Conservation (phyloP, 108 stramenopile genomes). For the Cyclostephanos invisitatus region DNA sequence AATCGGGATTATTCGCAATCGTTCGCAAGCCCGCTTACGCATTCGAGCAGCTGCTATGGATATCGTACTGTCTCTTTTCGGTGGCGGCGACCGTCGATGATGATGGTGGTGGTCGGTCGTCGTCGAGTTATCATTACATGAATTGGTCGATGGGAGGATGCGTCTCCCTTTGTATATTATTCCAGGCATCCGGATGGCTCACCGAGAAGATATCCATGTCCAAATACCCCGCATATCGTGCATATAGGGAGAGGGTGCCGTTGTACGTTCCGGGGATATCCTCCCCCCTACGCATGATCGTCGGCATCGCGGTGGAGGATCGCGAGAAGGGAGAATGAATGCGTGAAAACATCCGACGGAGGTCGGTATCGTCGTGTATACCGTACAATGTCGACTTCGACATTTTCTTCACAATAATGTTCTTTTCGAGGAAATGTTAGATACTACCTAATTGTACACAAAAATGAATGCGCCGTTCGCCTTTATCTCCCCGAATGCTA, state of each 20-base stretch:
- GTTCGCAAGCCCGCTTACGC: slow-evolving; percentile 85
- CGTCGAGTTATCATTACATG: slow-evolving; percentile 1
- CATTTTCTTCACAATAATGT: too few species aligned
- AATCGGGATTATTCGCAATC: slow-evolving; percentile 66
- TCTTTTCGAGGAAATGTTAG: too few species aligned
- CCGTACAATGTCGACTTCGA: too few species aligned
- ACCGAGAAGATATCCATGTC: slow-evolving; percentile 64
- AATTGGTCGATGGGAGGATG: slow-evolving; percentile 68
- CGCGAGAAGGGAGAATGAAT: background rate
- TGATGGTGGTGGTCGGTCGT: background rate
- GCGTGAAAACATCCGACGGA: background rate
- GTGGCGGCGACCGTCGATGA: slow-evolving; percentile 31
- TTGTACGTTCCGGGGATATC: slow-evolving; percentile 58
- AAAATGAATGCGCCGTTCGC: background rate
- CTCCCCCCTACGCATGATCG: slow-evolving; percentile 2
- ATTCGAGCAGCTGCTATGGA: slow-evolving; percentile 69
- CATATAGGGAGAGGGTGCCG: slow-evolving; percentile 60
- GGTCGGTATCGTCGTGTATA: too few species aligned
- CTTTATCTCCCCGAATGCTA: slow-evolving; percentile 7
- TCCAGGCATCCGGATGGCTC: slow-evolving; percentile 71
- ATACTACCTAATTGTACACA: too few species aligned
- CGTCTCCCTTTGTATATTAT: slow-evolving; percentile 54
- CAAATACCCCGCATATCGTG: slow-evolving; percentile 66
- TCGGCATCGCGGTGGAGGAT: background rate
- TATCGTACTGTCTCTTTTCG: slow-evolving; percentile 65